These are phyloP conservation scores for Didymella segeticola DNA, from an alignment of 2,329 filamentous ascomycete species.

Conservation along the genomic window DNA sequence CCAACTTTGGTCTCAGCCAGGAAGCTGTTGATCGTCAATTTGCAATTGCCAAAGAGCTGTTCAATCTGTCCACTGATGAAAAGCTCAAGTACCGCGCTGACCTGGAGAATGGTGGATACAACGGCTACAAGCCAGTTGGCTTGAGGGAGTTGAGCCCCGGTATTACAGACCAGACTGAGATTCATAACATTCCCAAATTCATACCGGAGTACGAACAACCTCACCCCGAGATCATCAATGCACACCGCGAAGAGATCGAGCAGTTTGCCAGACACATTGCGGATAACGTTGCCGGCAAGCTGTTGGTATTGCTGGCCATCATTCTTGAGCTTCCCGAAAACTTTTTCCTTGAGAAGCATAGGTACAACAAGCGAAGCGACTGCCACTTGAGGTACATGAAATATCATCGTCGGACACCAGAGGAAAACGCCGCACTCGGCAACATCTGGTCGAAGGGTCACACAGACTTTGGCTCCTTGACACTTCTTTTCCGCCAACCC, in stretches of 20 bases:
- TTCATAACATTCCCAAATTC: slow-evolving; percentile 67
- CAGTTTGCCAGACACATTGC: slow-evolving; percentile 52
- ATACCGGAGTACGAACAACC: slow-evolving; percentile 60
- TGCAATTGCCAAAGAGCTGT: slow-evolving; percentile 21
- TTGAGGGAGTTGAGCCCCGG: slow-evolving; percentile 39
- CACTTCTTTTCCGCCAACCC: slow-evolving; percentile 64
- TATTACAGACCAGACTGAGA: slow-evolving; percentile 62
- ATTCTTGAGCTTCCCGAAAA: slow-evolving; percentile 66
- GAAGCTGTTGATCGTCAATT: slow-evolving; percentile 27
- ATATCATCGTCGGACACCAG: slow-evolving; percentile 57
- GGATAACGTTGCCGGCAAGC: slow-evolving; percentile 53
- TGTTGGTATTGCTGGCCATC: slow-evolving; percentile 61
- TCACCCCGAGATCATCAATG: slow-evolving; percentile 49
- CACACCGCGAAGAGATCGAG: slow-evolving; percentile 57
- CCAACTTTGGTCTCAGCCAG: slow-evolving; percentile 24
- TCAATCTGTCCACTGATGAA: slow-evolving; percentile 20
- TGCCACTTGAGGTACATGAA: slow-evolving; percentile 68
- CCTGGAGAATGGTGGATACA: slow-evolving; percentile 52
- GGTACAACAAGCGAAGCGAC: slow-evolving; percentile 63
- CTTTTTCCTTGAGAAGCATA: slow-evolving; percentile 61
- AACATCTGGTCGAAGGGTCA: slow-evolving; percentile 52
- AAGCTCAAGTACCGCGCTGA: slow-evolving; percentile 23
- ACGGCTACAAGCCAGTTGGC: slow-evolving; percentile 48
- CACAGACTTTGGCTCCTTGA: slow-evolving; percentile 63
- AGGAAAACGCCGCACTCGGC: slow-evolving; percentile 53